Evolutionary conservation across 2,329 filamentous ascomycete species (phyloP).

Genomic region (Botryosphaeria dothidea): DNA sequence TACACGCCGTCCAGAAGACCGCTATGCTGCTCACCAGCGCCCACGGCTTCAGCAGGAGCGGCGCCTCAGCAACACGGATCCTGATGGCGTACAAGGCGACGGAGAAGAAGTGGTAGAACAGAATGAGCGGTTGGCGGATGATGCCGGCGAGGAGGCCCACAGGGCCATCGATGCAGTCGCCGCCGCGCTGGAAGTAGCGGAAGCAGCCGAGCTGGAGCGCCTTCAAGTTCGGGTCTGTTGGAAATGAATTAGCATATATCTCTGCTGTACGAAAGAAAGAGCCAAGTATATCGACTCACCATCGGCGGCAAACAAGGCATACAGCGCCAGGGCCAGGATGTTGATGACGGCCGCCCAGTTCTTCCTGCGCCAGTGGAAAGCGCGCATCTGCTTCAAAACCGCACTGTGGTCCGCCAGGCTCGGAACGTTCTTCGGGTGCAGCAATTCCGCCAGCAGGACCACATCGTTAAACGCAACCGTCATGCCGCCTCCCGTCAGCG

Average conservation of each 20-base stretch:
- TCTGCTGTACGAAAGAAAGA: too few relatives aligned
- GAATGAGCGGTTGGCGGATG: slow-evolving; percentile 71
- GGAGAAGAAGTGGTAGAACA: slow-evolving; percentile 92
- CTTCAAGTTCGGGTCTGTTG: slow-evolving; percentile 65
- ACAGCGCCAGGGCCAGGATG: slow-evolving; percentile 93
- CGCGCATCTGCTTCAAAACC: slow-evolving; percentile 67
- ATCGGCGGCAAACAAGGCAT: slow-evolving; percentile 85
- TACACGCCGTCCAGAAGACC: slow-evolving; percentile 77
- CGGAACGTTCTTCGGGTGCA: slow-evolving; percentile 69
- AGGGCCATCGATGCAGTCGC: slow-evolving; percentile 74
- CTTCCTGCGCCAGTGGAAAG: slow-evolving; percentile 89
- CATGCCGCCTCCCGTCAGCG: slow-evolving; percentile 95
- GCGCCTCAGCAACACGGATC: slow-evolving; percentile 57
- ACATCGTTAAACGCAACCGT: slow-evolving; percentile 96
- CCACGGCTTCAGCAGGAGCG: slow-evolving; percentile 39
- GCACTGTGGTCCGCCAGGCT: slow-evolving; percentile 66
- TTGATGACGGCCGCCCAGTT: slow-evolving; percentile 85
- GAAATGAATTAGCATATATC: not conserved
- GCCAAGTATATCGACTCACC: slow-evolving; percentile 46
- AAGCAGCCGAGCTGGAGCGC: slow-evolving; percentile 90
- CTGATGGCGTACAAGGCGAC: slow-evolving; percentile 89
- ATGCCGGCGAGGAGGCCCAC: slow-evolving; percentile 80
- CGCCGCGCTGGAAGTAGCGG: slow-evolving; percentile 78
- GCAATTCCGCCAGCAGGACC: slow-evolving; percentile 71
- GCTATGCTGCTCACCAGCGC: slow-evolving; percentile 65